A percentile compares a stretch with the other conserved stretches of the same genome.
These are phyloP conservation scores for Quercus glauca DNA, from an alignment of 306 rosid species.

Conservation along the genomic window DNA sequence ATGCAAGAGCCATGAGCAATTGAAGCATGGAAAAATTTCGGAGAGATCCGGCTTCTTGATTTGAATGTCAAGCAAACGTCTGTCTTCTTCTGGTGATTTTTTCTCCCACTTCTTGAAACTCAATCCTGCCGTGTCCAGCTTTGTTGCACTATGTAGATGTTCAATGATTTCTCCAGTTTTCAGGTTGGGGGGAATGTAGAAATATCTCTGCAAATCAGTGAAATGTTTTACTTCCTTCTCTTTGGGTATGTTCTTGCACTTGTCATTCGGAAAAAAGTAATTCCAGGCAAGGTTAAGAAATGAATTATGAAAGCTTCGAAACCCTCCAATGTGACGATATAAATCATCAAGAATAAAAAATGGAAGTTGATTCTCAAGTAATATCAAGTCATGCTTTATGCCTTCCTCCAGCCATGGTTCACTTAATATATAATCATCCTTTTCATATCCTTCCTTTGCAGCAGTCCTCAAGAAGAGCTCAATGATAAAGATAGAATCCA, in stretches of 20 bases:
- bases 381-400: background rate
- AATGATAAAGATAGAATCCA: too few species aligned
- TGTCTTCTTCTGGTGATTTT: background rate
- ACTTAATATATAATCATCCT: background rate
- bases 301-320: fast-evolving
- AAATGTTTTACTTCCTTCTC: background rate
- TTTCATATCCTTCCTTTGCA: fast-evolving
- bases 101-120: background rate
- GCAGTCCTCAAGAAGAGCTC: background rate
- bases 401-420: background rate
- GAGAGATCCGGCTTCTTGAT: background rate
- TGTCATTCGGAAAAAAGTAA: background rate
- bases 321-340: fast-evolving
- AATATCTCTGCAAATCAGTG: too few species aligned
- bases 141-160: too few species aligned
- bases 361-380: background rate
- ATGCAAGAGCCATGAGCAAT: background rate
- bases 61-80: background rate
- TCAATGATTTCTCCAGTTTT: fast-evolving
- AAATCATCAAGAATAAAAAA: fast-evolving
- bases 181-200: too few species aligned
- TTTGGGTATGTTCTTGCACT: fast-evolving
- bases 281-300: fast-evolving
- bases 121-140: background rate
- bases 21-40: background rate